phyloP scores from a whole-genome alignment of 2,329 filamentous ascomycete species.

The Stagonosporopsis cucurbitacearum region DNA sequence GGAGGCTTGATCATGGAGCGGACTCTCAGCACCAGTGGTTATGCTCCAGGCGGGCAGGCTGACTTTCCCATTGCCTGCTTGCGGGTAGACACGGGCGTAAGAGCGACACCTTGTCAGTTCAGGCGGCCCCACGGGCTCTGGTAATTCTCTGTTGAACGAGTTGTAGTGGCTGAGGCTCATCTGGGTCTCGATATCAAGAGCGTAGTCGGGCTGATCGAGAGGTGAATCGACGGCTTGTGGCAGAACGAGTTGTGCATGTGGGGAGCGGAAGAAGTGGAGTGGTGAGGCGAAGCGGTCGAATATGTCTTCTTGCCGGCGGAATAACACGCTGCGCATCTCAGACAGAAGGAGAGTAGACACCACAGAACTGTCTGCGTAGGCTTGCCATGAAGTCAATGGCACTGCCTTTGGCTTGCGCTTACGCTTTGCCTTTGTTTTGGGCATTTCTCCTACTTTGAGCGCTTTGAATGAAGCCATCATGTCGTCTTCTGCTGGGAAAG shows the following conservation, averaged over 20 bases:
- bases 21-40: conserved; percentile 46
- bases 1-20: conserved; percentile 49
- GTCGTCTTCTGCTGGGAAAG: conserved; percentile 40
- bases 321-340: conserved; percentile 48
- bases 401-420: conserved; percentile 30
- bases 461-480: conserved; percentile 22
- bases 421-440: conserved; percentile 6
- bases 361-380: conserved; percentile 29
- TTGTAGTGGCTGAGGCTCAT: conserved; percentile 40
- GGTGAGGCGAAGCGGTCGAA: conserved; percentile 60
- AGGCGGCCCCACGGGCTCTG: conserved; percentile 24
- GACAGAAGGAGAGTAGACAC: conserved; percentile 42
- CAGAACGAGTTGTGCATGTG: conserved; percentile 39
- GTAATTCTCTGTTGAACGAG: conserved; percentile 22
- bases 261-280: conserved; percentile 58
- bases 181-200: conserved; percentile 41
- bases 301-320: conserved; percentile 51
- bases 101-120: conserved; percentile 39
- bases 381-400: conserved; percentile 37
- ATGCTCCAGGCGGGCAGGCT: conserved; percentile 52
- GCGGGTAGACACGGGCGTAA: conserved; percentile 53
- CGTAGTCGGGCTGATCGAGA: conserved; percentile 30
- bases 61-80: conserved; percentile 45
- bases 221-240: conserved; percentile 35
- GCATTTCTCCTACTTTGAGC: conserved; percentile 14